Base-by-base conservation (phyloP, 495 filamentous ascomycete species). In the Neurospora sublineolata region DNA sequence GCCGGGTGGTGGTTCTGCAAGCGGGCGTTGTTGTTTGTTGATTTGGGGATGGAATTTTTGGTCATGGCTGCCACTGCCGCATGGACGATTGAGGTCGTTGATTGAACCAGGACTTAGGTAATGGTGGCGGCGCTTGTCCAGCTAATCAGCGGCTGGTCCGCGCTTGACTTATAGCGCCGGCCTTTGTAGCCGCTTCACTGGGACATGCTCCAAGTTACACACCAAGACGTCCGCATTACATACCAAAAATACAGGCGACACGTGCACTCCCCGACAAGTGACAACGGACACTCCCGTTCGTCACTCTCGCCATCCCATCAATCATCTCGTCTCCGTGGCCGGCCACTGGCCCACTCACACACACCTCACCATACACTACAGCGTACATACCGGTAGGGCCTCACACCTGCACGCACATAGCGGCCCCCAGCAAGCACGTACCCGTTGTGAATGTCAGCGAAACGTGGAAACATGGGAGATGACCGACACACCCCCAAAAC, bases 121-220 rank as follows among this genome's bases (percentile, higher is more conserved):
- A 33, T 27, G 37, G 60, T 68, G 46, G 52, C 18, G 70, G 60
- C 71, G 68, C 68, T 39, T 52, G n/a, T 60, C 23, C 44, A 46
- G n/a, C 77, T 67, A 78, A 77, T 78, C 77, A 76, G 41, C 67
- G 36, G 10, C 27, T 20, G 38, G 12, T n/a, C 18, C n/a, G 77
- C 77, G 74, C 73, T 68, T 37, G n/a, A 41, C 23, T 27, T 60
- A 67, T 8, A 68, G 42, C 69, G 46, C 14, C 44, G 30, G 30
- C 30, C 33, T 33, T 38, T 11, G 30, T 33, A 16, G 52, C 52
- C 27, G 52, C 52, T 60, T 23, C 23, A 60, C 52, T 58, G 23
- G 42, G 46, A 58, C 20, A 11, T 60, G 27, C 27, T 33, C 14
- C 27, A 60, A 60, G 52, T 60, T 60, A 60, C 52, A 60, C 27